phyloP scores from a whole-genome alignment of 257 asterid species.

The Capsicum chinense region DNA sequence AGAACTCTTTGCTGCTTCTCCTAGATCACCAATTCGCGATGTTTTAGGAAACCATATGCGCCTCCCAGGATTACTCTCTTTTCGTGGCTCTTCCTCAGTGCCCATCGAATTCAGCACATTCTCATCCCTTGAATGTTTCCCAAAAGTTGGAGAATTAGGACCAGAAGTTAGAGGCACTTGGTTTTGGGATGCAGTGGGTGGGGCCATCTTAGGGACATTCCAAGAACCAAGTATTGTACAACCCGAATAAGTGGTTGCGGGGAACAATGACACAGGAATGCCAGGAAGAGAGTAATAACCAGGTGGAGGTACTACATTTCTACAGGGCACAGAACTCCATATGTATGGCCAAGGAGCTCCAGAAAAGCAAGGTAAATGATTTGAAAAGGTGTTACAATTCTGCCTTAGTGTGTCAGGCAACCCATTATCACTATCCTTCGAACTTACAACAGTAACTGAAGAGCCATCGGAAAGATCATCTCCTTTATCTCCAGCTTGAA shows the following conservation, averaged over 20 bases:
- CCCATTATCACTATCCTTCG: conserved; percentile 53
- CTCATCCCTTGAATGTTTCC: conserved; percentile 69
- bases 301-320: conserved; percentile 47
- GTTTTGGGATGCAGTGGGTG: conserved; percentile 32
- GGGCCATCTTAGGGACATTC: conserved; percentile 47
- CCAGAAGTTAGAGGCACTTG: conserved; percentile 39
- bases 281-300: conserved; percentile 47
- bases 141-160: conserved; percentile 49
- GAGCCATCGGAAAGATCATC: conserved; percentile 54
- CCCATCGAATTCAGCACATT: conserved; percentile 29
- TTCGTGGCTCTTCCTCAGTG: conserved; percentile 28
- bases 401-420: conserved; percentile 44
- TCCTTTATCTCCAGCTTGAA: conserved; percentile 45
- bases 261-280: conserved; percentile 63
- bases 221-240: conserved; percentile 49
- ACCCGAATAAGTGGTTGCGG: conserved; percentile 74
- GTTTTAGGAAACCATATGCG: conserved; percentile 81
- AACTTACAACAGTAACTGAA: conserved; percentile 43
- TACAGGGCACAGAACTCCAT: conserved; percentile 65
- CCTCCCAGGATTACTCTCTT: conserved; percentile 49
- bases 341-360: conserved; percentile 81
- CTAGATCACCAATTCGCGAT: conserved; percentile 68
- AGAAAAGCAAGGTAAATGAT: conserved; percentile 57
- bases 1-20: conserved; percentile 78
- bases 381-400: conserved; percentile 50